Base-by-base conservation (phyloP, 257 asterid genomes). In the Solanum chmielewskii region DNA sequence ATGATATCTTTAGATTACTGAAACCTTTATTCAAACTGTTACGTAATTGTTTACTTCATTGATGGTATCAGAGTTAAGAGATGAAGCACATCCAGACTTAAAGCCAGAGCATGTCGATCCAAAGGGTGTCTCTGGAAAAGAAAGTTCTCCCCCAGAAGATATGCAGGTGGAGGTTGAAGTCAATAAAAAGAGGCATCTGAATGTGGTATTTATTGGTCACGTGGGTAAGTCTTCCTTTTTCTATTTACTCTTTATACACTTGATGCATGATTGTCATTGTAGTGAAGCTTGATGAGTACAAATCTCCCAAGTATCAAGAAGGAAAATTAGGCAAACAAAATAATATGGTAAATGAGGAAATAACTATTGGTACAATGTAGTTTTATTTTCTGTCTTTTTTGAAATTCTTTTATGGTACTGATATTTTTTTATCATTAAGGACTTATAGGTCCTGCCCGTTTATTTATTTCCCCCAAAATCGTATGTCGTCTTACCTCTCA, bases 161-260 rank as follows among this genome's bases (percentile, higher is more conserved):
- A 45, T 37, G 68, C 39, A 15, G 14, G 27, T 89, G 44, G 96
- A 88, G 87, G 88, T 4, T 83, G 95, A 92, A 45, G 90, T 83
- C 56, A 92, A 80, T 25, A 91, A 23, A 33, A 97, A 97, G 92
- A 91, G 99, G 35, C 99, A 97, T 86, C 89, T 97, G 91, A 97
- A 97, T 92, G 99, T 93, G 88, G 99, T 97, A 44, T 97, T 96
- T 88, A 97, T 96, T 69, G 99, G 99, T 66, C 99, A 97, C 84
- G 99, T 97, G 76, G 99, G 99, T 97, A 91, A n/a, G 98, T 11
- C 45, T 73, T 70, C 23, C 41, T 52, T 73, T 47, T 77, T 21
- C 35, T 39, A 10, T 49, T 20, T 69, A 71, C 68, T 31, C 49
- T 31, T 70, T 47, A 35, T 86, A 84, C 49, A 56, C 25, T 52